Percentiles rank a stretch among this genome's conserved stretches.
These are phyloP conservation scores for Monosporascus cannonballus DNA, from an alignment of 2,329 filamentous ascomycete genomes.

Conservation along the genomic window DNA sequence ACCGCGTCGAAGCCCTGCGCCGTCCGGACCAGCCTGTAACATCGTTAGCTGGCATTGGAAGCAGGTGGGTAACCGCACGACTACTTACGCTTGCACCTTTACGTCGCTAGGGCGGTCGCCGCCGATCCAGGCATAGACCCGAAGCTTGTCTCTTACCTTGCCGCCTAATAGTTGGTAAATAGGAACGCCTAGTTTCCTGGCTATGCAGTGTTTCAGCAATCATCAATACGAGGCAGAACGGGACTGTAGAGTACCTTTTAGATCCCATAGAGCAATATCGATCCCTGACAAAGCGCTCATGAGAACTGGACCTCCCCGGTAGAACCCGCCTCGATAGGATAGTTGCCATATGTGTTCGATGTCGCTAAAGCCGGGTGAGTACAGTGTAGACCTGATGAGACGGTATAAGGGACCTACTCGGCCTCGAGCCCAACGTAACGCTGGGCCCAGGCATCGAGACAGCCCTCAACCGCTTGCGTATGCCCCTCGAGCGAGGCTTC, in stretches of 20 bases:
- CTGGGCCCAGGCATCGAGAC: constrained; percentile 59
- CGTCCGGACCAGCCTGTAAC: constrained; percentile 44
- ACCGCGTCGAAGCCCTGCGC: constrained; percentile 59
- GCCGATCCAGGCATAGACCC: constrained; percentile 75
- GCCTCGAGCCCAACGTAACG: constrained; percentile 63
- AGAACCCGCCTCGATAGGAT: constrained; percentile 66
- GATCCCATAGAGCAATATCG: constrained; percentile 75
- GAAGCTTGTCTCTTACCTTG: constrained; percentile 62
- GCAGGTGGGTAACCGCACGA: background rate
- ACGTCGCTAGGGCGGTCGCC: constrained; percentile 66
- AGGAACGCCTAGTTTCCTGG: constrained; percentile 51
- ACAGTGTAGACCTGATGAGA: background rate
- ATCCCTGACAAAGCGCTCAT: constrained; percentile 75
- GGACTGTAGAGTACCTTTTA: constrained; percentile 45
- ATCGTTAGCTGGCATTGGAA: background rate
- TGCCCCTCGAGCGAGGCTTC: constrained; percentile 71
- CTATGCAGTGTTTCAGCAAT: constrained; percentile 17
- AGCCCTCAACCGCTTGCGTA: constrained; percentile 67
- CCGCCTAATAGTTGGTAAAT: constrained; percentile 71
- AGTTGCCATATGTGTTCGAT: constrained; percentile 79
- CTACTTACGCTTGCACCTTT: constrained; percentile 50
- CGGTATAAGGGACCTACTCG: constrained; percentile 44
- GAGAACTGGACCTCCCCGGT: constrained; percentile 71
- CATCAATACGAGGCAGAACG: background rate
- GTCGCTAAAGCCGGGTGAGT: constrained; percentile 40